These are phyloP conservation scores for Tubosaeta sp. DNA, from an alignment of 768 basidiomycete genomes.

Conservation along the genomic window DNA sequence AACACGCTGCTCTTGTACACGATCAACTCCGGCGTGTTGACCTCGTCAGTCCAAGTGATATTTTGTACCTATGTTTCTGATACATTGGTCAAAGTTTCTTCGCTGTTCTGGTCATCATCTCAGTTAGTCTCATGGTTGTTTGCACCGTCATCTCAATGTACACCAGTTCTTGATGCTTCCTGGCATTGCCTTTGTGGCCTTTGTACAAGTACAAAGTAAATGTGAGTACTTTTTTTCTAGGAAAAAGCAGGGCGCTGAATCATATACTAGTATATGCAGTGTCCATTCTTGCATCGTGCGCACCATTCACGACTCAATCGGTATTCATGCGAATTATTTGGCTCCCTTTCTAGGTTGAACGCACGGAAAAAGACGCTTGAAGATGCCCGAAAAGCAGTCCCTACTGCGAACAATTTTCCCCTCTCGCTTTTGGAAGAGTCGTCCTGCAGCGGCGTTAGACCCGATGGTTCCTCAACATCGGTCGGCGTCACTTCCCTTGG, in stretches of 20 bases:
- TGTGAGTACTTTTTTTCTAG: not conserved
- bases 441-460: too few relatives aligned
- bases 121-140: not conserved
- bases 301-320: not conserved
- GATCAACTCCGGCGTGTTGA: slow-evolving; percentile 13
- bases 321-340: not conserved
- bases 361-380: not conserved
- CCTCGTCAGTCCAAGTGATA: slow-evolving; percentile 3
- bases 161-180: slow-evolving; percentile 7
- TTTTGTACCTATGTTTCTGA: not conserved
- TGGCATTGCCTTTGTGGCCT: slow-evolving; percentile 4
- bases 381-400: not conserved
- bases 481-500: not conserved
- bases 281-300: slow-evolving; percentile 17
- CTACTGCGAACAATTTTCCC: not conserved
- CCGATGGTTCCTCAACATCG: not conserved
- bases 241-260: not conserved
- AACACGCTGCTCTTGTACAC: slow-evolving; percentile 16
- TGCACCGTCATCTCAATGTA: not conserved
- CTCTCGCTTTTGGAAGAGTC: not conserved
- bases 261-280: slow-evolving; percentile 11
- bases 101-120: slow-evolving; percentile 7
- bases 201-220: slow-evolving; percentile 15
- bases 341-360: not conserved
- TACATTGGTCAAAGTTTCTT: not conserved